Evolutionary conservation across 1,284 basidiomycete genomes (phyloP).

Genomic region (Cryptococcus neoformans): DNA sequence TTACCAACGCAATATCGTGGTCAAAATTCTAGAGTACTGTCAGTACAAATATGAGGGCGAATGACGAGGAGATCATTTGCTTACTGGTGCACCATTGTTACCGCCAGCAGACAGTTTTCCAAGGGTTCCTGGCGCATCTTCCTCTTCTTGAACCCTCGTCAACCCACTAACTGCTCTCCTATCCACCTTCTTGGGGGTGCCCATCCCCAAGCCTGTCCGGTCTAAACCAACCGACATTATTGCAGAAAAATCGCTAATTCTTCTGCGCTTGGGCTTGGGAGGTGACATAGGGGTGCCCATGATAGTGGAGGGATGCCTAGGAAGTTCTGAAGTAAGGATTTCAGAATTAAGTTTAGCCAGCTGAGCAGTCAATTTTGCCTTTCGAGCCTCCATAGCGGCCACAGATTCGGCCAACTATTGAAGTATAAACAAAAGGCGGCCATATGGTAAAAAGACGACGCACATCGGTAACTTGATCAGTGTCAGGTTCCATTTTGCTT

Average conservation of each 20-base stretch:
- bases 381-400: slow-evolving; percentile 42
- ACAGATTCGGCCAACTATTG: slow-evolving; percentile 41
- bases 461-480: slow-evolving; percentile 23
- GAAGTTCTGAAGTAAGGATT: slow-evolving; percentile 44
- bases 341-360: slow-evolving; percentile 46
- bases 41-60: not conserved
- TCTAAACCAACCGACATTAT: slow-evolving; percentile 16
- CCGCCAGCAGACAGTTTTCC: slow-evolving; percentile 17
- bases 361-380: slow-evolving; percentile 34
- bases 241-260: slow-evolving; percentile 45
- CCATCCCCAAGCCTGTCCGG: slow-evolving; percentile 30
- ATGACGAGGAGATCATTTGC: not conserved
- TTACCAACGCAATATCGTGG: slow-evolving; percentile 27
- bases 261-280: slow-evolving; percentile 35
- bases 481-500: slow-evolving; percentile 2
- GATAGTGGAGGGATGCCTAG: slow-evolving; percentile 17
- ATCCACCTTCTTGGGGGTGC: slow-evolving; percentile 26
- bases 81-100: slow-evolving; percentile 3
- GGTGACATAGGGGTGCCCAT: slow-evolving; percentile 16
- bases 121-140: slow-evolving; percentile 20
- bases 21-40: slow-evolving; percentile 22
- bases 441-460: slow-evolving; percentile 1
- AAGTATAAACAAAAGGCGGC: not conserved
- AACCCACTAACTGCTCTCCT: slow-evolving; percentile 45
- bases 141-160: slow-evolving; percentile 27